Base-by-base conservation (phyloP, 2,329 filamentous ascomycete species). In the Fusarium sp. region DNA sequence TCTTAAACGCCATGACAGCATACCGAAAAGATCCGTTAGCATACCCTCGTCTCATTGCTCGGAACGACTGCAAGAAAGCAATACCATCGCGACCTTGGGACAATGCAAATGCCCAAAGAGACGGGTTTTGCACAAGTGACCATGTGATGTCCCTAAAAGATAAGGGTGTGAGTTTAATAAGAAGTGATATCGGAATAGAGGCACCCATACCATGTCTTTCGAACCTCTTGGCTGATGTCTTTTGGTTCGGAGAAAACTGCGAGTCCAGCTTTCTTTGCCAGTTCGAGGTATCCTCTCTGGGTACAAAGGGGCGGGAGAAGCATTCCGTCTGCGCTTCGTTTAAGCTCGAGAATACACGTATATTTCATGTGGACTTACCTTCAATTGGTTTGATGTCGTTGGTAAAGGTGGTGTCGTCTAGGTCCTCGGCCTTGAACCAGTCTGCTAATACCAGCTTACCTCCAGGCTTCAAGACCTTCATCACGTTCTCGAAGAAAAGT, bases 71-170 rank as follows among this genome's bases (percentile, higher is more conserved):
- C 57, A 89, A 74, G 66, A 88, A 89, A 6, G 86, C 85, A 40
- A 89, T 82, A 4, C 85, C 86, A 65, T 89, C 86, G 48, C 86
- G 77, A 12, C 86, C 86, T 68, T 88, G 86, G 21, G 84, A 83
- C 40, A 88, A 82, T 6, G 86, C 86, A 64, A 88, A 88, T 1
- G 86, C 83, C 86, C 86, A 88, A 9, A 89, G 80, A 4, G 85
- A 83, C 1, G 86, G 86, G 24, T 85, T 88, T 62, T 88, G 85
- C 17, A 89, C 81, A 11, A 89, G 77, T 9, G 81, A 80, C 86
- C 86, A 88, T 17, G 85, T 86, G n/a, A 89, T 87, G 66, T 89
- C 86, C 86, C 86, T 88, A 23, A 11, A 4, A 45, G 3, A 15
- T 4, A 39, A 10, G 26, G 17, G 23, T 39, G 39, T 62, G 32